These are phyloP conservation scores for Trichoderma afroharzianum DNA, from an alignment of 2,329 filamentous ascomycete genomes.

Conservation along the genomic window DNA sequence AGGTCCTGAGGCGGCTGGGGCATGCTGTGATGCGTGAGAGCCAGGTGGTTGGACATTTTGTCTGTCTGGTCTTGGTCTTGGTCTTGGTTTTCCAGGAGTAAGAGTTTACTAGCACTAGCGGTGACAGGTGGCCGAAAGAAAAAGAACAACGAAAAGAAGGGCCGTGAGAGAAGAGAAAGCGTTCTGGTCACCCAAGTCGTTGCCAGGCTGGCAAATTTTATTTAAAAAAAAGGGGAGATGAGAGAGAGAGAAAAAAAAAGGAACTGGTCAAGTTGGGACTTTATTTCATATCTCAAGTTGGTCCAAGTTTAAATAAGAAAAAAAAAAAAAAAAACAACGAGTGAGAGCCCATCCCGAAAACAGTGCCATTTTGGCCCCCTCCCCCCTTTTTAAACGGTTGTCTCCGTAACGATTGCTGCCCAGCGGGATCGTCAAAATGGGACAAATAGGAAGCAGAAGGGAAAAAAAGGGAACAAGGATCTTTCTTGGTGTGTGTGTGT, in stretches of 20 bases:
- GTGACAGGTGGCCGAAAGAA: constrained; percentile 10
- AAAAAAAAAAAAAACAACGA: constrained; percentile 2
- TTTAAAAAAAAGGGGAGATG: neutral
- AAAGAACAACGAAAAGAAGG: neutral
- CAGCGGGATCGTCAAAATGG: constrained; percentile 2
- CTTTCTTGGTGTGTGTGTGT: neutral
- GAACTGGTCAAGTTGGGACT: neutral
- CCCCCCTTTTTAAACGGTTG: neutral
- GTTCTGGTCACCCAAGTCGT: neutral
- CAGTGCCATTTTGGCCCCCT: neutral
- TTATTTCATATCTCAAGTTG: neutral
- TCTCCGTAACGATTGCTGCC: constrained; percentile 12
- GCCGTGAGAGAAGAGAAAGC: neutral
- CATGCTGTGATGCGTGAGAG: constrained; percentile 32
- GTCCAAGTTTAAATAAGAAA: constrained; percentile 8
- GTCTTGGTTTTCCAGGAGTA: neutral
- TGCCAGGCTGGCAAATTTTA: neutral
- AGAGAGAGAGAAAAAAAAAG: neutral
- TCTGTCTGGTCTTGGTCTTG: neutral
- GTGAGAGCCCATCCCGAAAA: neutral
- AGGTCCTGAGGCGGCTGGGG: constrained; percentile 44
- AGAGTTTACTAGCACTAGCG: neutral
- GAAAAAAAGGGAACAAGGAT: neutral
- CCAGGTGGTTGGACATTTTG: constrained; percentile 27
- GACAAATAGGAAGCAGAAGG: neutral